Percentiles rank a stretch among this genome's conserved stretches.
Evolutionary conservation across 441 rosid species (phyloP).

Genomic region (Kokia cookei): DNA sequence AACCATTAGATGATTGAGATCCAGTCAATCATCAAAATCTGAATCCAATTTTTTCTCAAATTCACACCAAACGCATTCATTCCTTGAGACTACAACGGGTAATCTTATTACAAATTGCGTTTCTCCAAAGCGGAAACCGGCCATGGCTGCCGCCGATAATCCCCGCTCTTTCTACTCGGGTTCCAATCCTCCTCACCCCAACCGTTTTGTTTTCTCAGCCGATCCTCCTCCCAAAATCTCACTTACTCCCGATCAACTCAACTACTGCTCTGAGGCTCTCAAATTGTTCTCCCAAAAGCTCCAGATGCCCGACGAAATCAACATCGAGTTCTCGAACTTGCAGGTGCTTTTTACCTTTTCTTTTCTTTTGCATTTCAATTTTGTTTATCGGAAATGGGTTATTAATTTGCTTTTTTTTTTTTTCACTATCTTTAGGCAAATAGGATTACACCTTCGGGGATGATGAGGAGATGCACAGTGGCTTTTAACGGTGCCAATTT

Average conservation of each 20-base stretch:
- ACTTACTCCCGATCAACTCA: conserved; percentile 54
- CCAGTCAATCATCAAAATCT: background rate
- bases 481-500: conserved; percentile 48
- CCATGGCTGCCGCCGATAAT: conserved; percentile 31
- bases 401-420: background rate
- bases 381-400: background rate
- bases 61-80: background rate
- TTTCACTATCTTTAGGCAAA: conserved; percentile 29
- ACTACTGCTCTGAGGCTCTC: conserved; percentile 58
- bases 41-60: background rate
- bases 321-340: conserved; percentile 47
- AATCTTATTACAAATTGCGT: conserved; percentile 36
- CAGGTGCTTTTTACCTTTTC: conserved; percentile 33
- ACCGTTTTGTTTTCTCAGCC: conserved; percentile 35
- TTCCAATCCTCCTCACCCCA: conserved; percentile 11
- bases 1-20: background rate
- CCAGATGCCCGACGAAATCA: conserved; percentile 29
- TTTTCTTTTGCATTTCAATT: background rate
- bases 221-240: conserved; percentile 35
- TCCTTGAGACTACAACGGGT: conserved; percentile 38
- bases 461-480: conserved; percentile 46
- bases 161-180: background rate
- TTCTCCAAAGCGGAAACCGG: conserved; percentile 28
- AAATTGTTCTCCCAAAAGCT: conserved; percentile 35
- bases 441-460: conserved; percentile 42